Evolutionary conservation across 148 eudicot species (phyloP).

Genomic region (Rhododendron kiyosumense): DNA sequence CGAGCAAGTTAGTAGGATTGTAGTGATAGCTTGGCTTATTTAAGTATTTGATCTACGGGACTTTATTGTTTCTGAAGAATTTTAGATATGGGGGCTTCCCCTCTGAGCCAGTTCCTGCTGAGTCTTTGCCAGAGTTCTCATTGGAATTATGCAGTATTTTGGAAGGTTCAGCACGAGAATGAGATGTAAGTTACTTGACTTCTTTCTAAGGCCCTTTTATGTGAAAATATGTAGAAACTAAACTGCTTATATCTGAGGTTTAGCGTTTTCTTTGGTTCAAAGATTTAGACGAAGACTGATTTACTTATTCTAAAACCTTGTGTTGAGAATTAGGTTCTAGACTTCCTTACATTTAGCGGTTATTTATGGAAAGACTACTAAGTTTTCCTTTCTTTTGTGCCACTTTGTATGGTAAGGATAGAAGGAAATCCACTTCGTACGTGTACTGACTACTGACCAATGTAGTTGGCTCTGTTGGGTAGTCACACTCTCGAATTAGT

Average conservation of each 20-base stretch:
- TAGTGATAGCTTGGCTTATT: constrained; percentile 11
- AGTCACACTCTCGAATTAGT: not conserved
- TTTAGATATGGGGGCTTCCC: constrained; percentile 32
- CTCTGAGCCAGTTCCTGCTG: constrained; percentile 36
- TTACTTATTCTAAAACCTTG: not conserved
- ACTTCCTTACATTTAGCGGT: not conserved
- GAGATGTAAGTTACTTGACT: constrained; percentile 43
- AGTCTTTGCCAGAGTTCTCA: constrained; percentile 46
- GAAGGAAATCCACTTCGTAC: not conserved
- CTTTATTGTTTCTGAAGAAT: constrained; percentile 15
- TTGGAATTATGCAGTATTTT: constrained; percentile 80
- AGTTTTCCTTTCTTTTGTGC: not conserved
- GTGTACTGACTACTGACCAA: not conserved
- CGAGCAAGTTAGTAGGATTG: constrained; percentile 39
- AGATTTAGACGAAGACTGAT: not conserved
- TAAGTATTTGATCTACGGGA: constrained; percentile 17
- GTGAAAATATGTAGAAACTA: not conserved
- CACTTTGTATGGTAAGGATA: not conserved
- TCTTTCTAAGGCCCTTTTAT: not conserved
- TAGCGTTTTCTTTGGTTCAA: not conserved
- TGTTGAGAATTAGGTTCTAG: not conserved
- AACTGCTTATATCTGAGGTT: not conserved
- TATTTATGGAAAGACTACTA: not conserved
- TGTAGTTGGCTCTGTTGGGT: not conserved
- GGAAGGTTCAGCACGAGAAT: constrained; percentile 57